A percentile compares a stretch with the other conserved stretches of the same genome.
Conservation (phyloP, 139 green algal genomes). For the Picochlorum sp. region DNA sequence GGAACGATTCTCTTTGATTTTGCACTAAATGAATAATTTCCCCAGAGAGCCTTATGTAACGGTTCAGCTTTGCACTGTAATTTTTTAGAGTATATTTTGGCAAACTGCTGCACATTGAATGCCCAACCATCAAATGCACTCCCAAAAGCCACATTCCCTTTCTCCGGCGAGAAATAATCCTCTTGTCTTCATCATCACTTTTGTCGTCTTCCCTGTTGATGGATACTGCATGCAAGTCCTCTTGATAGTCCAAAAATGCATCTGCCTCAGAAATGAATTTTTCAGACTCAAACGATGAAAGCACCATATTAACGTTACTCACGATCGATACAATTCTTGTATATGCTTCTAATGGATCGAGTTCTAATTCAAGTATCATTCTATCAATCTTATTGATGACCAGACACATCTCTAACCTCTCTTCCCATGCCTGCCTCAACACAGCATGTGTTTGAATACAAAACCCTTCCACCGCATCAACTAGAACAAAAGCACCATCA, state of each 20-base stretch:
- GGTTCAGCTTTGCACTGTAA: slow-evolving; percentile 58
- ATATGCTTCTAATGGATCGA: slow-evolving; percentile 74
- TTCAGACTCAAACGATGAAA: slow-evolving; percentile 79
- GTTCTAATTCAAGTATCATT: slow-evolving; percentile 77
- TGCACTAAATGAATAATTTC: slow-evolving; percentile 70
- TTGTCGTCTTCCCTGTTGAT: not conserved
- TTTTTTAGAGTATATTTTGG: slow-evolving; percentile 78
- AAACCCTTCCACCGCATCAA: slow-evolving; percentile 95
- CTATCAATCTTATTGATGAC: slow-evolving; percentile 98
- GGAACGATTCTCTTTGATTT: slow-evolving; percentile 84
- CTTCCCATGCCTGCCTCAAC: slow-evolving; percentile 59
- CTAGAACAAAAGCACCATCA: slow-evolving; percentile 91
- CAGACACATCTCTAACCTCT: slow-evolving; percentile 63
- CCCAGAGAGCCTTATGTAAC: slow-evolving; percentile 71
- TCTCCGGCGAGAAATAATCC: slow-evolving; percentile 57
- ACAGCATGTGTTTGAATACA: slow-evolving; percentile 99
- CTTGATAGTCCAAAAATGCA: slow-evolving; percentile 56
- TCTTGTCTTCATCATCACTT: slow-evolving; percentile 55
- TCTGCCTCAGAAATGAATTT: slow-evolving; percentile 84
- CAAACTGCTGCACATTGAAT: slow-evolving; percentile 81
- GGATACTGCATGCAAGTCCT: not conserved
- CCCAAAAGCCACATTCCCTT: slow-evolving; percentile 93
- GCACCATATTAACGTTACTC: slow-evolving; percentile 89
- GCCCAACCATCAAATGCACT: slow-evolving; percentile 90
- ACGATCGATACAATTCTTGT: slow-evolving; percentile 71